These are phyloP conservation scores for Tarenaya hassleriana DNA, from an alignment of 345 rosid species.

Conservation along the genomic window DNA sequence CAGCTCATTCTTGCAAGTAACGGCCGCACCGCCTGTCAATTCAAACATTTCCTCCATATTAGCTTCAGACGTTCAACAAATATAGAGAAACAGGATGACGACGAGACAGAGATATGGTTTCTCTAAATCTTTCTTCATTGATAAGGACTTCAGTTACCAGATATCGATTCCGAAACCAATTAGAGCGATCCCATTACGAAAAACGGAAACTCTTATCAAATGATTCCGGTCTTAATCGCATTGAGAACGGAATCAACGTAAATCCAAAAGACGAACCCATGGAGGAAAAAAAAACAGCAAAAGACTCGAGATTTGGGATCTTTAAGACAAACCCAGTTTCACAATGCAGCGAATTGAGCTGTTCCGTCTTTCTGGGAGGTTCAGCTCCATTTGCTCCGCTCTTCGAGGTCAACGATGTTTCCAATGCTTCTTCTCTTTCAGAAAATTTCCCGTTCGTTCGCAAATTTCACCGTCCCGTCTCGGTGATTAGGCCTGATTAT, in stretches of 20 bases:
- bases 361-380: slow-evolving; percentile 19
- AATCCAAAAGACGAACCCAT: slow-evolving; percentile 1
- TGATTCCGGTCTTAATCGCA: background rate
- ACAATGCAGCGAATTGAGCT: slow-evolving; percentile 82
- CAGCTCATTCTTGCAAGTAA: slow-evolving; percentile 80
- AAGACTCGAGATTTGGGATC: background rate
- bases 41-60: background rate
- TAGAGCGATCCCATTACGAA: slow-evolving; percentile 1
- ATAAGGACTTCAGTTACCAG: background rate
- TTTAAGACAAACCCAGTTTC: slow-evolving; percentile 59
- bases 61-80: background rate
- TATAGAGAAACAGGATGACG: no score
- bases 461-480: no score
- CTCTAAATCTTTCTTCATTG: no score
- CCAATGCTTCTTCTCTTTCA: no score
- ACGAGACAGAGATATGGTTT: no score
- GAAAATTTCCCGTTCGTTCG: no score
- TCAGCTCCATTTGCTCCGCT: slow-evolving; percentile 19
- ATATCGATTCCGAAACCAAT: background rate
- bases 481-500: no score
- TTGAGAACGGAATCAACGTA: background rate
- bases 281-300: background rate
- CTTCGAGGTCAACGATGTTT: no score
- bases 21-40: slow-evolving; percentile 87
- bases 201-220: background rate